Base-by-base conservation (phyloP, 805 yeast genomes). In the Ogataea nonfermentans region DNA sequence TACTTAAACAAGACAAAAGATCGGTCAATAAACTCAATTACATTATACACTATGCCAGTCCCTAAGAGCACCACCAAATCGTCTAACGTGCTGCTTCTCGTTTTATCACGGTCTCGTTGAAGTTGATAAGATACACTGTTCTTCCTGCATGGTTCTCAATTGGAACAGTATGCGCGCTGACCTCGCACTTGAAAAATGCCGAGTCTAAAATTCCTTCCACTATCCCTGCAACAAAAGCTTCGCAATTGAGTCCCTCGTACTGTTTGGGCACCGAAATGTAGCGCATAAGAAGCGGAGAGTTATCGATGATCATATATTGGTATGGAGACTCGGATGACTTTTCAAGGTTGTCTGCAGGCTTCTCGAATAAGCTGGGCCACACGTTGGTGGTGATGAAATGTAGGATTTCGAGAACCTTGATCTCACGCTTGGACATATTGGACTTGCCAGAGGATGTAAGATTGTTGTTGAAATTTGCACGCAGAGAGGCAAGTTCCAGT, bases 151-250 rank as follows among this genome's bases (percentile, higher is more conserved):
- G 56, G 3, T 70, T 74, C 2, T 74, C 82, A 2, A 71, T 61
- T 1, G 85, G 84, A 12, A 81, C 86, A 0, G 81, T 72, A 55
- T 88, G 95, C 1, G 96, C 95, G n/a, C 84, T 76, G 6, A 88
- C 95, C 32, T 66, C 69, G 10, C 91, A 89, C 39, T 73, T 78
- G 55, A 86, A 86, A 47, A 79, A 79, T 2, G 86, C 69, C 4
- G 83, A 70, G 52, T 84, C 93, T 42, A 88, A 65, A 1, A 87
- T 79, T 0, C 95, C 95, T 58, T 88, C 95, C 28, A 87, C 71
- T 11, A 88, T 73, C 0, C 96, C 96, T 0, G 95, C 95, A 1
- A 81, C 76, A 56, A 84, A 85, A 0, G 95, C 90, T 11, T 83
- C 80, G 55, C 93, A 84, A 55, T 84, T 85, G 53, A 87, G 70